These are phyloP conservation scores for Aquilaria yunnanensis DNA, from an alignment of 345 rosid genomes.

Conservation along the genomic window DNA sequence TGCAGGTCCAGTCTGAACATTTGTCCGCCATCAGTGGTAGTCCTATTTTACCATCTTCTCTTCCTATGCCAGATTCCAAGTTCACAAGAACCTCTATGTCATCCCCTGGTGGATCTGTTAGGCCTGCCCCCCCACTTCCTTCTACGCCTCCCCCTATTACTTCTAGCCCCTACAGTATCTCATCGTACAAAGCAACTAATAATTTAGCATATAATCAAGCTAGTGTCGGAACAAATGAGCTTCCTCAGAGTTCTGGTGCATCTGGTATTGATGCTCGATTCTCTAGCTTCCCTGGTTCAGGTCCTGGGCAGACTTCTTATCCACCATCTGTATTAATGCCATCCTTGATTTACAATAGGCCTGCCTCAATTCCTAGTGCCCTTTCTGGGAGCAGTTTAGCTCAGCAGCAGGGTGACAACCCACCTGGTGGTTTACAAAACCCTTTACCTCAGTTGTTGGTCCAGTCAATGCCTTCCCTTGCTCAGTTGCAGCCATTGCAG, in stretches of 20 bases:
- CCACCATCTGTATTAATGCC: conserved; percentile 60
- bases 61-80: conserved; percentile 32
- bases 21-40: conserved; percentile 25
- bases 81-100: conserved; percentile 30
- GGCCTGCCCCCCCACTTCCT: conserved; percentile 84
- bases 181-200: conserved; percentile 48
- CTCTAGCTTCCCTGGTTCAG: conserved; percentile 43
- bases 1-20: conserved; percentile 59
- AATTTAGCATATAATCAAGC: conserved; percentile 48
- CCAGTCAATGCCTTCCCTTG: conserved; percentile 49
- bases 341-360: conserved; percentile 62
- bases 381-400: conserved; percentile 47
- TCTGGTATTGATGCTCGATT: conserved; percentile 42
- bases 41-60: conserved; percentile 31
- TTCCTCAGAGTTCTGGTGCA: conserved; percentile 39
- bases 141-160: conserved; percentile 83
- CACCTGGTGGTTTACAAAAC: conserved; percentile 40
- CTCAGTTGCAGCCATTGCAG: conserved; percentile 76
- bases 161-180: conserved; percentile 60
- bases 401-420: conserved; percentile 64
- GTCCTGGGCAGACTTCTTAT: conserved; percentile 51
- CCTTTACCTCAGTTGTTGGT: conserved; percentile 40
- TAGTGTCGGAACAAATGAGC: conserved; percentile 47
- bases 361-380: conserved; percentile 46
- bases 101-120: conserved; percentile 64